A percentile compares a stretch with the other conserved stretches of the same genome.
Evolutionary conservation across 2,329 filamentous ascomycete genomes (phyloP).

Genomic region (Aschersonia sp.): DNA sequence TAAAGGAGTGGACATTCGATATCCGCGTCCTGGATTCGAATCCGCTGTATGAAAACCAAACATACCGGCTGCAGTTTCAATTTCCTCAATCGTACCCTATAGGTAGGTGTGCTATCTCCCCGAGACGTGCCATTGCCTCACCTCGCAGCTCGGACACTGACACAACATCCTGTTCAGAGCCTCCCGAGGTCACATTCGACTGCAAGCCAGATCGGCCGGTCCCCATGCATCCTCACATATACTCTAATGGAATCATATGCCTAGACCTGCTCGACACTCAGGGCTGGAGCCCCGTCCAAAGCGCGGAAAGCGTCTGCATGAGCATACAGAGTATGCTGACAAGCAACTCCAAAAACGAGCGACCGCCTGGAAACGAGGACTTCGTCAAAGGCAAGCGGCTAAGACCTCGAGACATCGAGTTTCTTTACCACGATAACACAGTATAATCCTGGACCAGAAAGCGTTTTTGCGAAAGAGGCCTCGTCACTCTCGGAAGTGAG

Average conservation of each 20-base stretch:
- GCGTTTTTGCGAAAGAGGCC: not conserved
- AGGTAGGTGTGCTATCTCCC: conserved; percentile 55
- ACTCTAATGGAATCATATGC: conserved; percentile 97
- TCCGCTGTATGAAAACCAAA: conserved; percentile 69
- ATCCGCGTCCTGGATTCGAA: conserved; percentile 83
- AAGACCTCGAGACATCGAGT: conserved; percentile 77
- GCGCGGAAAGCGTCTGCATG: conserved; percentile 93
- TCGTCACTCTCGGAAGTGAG: not conserved
- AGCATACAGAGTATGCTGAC: conserved; percentile 97
- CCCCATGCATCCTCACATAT: conserved; percentile 93
- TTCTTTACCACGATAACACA: conserved; percentile 83
- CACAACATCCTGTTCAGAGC: conserved; percentile 42
- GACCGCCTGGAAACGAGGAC: conserved; percentile 77
- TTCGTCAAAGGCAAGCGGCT: conserved; percentile 72
- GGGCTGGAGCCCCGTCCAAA: conserved; percentile 94
- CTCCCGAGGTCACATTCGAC: conserved; percentile 86
- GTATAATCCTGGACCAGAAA: conserved; percentile 30
- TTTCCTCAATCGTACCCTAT: conserved; percentile 84
- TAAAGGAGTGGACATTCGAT: conserved; percentile 73
- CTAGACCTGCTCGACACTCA: conserved; percentile 77
- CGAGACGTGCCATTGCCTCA: no score
- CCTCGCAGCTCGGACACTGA: no score
- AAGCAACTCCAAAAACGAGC: conserved; percentile 80
- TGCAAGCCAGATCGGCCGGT: conserved; percentile 51
- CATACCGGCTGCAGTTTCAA: conserved; percentile 72